Conservation (phyloP, 805 yeast species). For the Yamadazyma phyllophila region DNA sequence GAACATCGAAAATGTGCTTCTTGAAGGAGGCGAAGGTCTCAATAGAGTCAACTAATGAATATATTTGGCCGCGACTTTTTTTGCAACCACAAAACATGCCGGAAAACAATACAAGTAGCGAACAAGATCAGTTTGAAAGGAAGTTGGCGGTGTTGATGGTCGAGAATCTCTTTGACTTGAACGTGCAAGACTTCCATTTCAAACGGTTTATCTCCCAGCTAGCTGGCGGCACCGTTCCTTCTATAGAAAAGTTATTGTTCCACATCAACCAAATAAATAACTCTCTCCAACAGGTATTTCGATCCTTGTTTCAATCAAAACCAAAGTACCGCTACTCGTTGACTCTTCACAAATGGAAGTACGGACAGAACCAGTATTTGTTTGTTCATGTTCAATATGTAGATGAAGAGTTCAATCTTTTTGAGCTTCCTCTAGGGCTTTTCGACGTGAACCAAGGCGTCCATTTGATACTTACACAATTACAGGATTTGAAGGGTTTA, state of each 20-base stretch:
- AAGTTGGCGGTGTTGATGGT: constrained; percentile 16
- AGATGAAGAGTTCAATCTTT: constrained; percentile 15
- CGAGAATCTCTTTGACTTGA: constrained; percentile 23
- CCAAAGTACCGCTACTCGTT: constrained; percentile 16
- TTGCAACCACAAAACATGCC: constrained; percentile 6
- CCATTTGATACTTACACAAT: constrained; percentile 15
- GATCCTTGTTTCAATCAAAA: constrained; percentile 13
- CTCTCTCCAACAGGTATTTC: constrained; percentile 20
- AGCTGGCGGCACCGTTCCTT: constrained; percentile 14
- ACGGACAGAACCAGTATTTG: constrained; percentile 11
- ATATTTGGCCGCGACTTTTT: constrained; percentile 5
- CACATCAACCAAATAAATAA: constrained; percentile 20
- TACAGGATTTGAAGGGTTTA: constrained; percentile 17
- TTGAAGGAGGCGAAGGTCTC: constrained; percentile 9
- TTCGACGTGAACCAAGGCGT: constrained; percentile 12
- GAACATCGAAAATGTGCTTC: constrained; percentile 48
- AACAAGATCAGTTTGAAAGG: background rate
- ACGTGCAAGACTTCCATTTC: constrained; percentile 16
- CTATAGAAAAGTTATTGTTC: constrained; percentile 16
- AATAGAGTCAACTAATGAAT: constrained; percentile 12
- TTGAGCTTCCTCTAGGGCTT: constrained; percentile 22
- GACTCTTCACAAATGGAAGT: constrained; percentile 22
- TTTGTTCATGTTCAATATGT: constrained; percentile 20
- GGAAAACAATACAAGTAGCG: background rate
- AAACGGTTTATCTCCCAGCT: constrained; percentile 14